Base-by-base conservation (phyloP, 495 filamentous ascomycete genomes). In the Xylaria intraflava region DNA sequence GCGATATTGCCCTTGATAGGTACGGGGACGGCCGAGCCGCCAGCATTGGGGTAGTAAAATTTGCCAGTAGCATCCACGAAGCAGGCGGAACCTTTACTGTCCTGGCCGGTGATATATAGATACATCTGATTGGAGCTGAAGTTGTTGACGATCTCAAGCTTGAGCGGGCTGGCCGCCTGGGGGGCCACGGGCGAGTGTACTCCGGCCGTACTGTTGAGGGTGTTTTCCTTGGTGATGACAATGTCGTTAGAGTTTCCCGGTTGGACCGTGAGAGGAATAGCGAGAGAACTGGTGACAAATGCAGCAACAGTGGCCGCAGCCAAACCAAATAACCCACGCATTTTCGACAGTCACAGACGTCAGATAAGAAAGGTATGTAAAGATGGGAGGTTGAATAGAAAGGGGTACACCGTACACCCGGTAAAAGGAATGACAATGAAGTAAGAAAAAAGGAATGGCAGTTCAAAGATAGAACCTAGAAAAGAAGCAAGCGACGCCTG, bases 61-160 rank as follows among this genome's bases (percentile, higher is more conserved):
- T 31, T 44, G 30, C 72, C 72, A 41, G 72, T 57, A 6, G 61
- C 11, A 11, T 53, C 51, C 8, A 76, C 67, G 53, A 76, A 64
- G 24, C 74, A 64, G 16, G 69, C 57, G 42, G 57, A 60, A 19
- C 63, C 61, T 42, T 61, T 60, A 27, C 35, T 11, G 46, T 75
- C 71, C 9, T 58, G 45, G 26, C 71, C 73, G 7, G 62, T 69
- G 29, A 76, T 56, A 46, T 73, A 76, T 33, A 65, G 65, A 38
- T 72, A 69, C 51, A 75, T 54, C 5, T 61, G 57, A 46, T 33
- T 30, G 0, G 56, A 62, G 43, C 61, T 64, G 44, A 71, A 67
- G 61, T 76, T 75, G 65, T 76, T 76, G 27, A 66, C 62, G 20
- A 76, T 48, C 36, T 69, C 51, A 14, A 69, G 51, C 8, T 48